phyloP scores from a whole-genome alignment of 768 basidiomycete species.

The Phanerochaete sordida region DNA sequence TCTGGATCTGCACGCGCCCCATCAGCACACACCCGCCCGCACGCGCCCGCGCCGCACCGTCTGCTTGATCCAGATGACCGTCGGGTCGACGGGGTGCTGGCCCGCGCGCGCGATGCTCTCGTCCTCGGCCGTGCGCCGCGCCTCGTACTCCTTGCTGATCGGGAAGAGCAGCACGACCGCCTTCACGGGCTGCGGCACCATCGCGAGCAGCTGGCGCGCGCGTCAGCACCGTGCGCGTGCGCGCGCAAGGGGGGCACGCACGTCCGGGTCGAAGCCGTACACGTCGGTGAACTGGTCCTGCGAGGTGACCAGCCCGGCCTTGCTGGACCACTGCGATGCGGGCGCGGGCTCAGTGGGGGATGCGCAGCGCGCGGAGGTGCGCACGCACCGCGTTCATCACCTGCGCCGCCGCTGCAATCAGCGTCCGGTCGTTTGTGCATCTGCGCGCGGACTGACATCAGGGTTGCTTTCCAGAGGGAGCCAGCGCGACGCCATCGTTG shows the following conservation, averaged over 20 bases:
- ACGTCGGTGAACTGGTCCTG: conserved; percentile 62
- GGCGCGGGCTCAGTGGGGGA: no score
- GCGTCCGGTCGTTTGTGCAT: background rate
- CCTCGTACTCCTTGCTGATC: conserved; percentile 46
- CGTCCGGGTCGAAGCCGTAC: conserved; percentile 69
- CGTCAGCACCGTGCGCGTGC: background rate
- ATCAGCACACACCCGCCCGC: background rate
- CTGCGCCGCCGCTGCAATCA: conserved; percentile 23
- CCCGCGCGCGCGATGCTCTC: conserved; percentile 43
- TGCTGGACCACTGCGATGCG: conserved; percentile 72
- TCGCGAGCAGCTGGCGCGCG: conserved; percentile 53
- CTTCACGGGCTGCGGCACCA: conserved; percentile 73
- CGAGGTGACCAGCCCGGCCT: conserved; percentile 55
- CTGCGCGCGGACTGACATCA: conserved; percentile 30
- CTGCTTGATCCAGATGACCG: conserved; percentile 86
- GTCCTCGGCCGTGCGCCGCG: conserved; percentile 58
- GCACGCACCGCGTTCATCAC: conserved; percentile 44
- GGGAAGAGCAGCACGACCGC: conserved; percentile 90
- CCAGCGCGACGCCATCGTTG: conserved; percentile 38
- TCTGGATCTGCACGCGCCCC: conserved; percentile 26
- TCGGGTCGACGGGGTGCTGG: conserved; percentile 50
- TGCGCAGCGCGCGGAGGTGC: background rate
- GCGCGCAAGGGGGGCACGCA: conserved; percentile 22
- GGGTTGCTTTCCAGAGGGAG: conserved; percentile 81
- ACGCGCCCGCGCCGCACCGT: conserved; percentile 47